Evolutionary conservation across 78 protist genomes (phyloP).

Genomic region (Dictyostelium brefeldianum): DNA sequence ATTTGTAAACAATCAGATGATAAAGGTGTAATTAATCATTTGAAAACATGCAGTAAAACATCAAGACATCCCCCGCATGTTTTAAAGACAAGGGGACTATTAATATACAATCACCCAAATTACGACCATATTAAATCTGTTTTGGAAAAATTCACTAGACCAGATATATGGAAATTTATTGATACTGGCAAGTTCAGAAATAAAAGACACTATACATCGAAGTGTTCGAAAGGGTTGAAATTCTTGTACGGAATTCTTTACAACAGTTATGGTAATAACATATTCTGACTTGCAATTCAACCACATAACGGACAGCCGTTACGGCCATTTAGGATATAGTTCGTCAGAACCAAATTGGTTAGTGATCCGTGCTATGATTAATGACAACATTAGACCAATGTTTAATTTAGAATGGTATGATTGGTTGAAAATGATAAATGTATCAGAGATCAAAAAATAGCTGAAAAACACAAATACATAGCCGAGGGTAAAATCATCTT

Average conservation of each 20-base stretch:
- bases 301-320: neutral
- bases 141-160: neutral
- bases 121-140: neutral
- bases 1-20: no score
- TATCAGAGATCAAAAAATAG: neutral
- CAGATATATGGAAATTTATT: neutral
- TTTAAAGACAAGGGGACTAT: constrained; percentile 5
- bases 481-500: neutral
- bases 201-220: neutral
- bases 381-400: neutral
- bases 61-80: neutral
- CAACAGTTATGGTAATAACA: neutral
- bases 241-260: neutral
- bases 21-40: constrained; percentile 18
- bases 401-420: constrained; percentile 8
- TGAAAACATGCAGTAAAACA: constrained; percentile 1
- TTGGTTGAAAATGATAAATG: neutral
- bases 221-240: neutral
- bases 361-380: neutral
- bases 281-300: neutral
- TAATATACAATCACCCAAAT: constrained; percentile 5
- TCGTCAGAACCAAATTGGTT: constrained; percentile 2
- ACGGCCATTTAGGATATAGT: neutral
- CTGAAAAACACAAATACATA: neutral
- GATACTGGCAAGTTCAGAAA: neutral